Evolutionary conservation across 2,329 filamentous ascomycete species (phyloP).

Genomic region (Coleophoma cylindrospora): DNA sequence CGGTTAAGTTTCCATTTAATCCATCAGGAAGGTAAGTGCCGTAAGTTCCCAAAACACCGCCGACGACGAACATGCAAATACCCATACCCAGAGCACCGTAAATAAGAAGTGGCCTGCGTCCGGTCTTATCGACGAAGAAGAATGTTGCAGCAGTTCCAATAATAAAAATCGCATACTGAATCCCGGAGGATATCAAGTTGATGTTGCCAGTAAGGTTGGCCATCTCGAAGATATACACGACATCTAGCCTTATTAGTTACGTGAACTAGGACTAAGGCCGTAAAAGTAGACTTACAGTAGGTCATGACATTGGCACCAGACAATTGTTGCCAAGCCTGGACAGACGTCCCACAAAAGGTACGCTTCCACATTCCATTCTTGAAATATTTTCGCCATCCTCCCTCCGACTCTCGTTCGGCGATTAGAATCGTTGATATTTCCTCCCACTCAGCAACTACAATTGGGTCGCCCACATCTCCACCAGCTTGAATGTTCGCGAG

Average conservation of each 20-base stretch:
- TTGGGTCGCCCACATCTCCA: conserved; percentile 46
- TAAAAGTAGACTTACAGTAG: conserved; percentile 13
- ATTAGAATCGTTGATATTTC: conserved; percentile 39
- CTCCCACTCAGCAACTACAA: conserved; percentile 52
- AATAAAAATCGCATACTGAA: conserved; percentile 21
- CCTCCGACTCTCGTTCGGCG: conserved; percentile 18
- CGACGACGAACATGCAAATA: conserved; percentile 40
- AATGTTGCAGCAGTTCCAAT: conserved; percentile 13
- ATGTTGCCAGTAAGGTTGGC: conserved; percentile 29
- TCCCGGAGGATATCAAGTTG: conserved; percentile 22
- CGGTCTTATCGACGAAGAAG: conserved; percentile 21
- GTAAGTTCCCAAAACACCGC: conserved; percentile 34
- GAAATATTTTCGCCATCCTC: conserved; percentile 32
- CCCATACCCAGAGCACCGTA: conserved; percentile 36
- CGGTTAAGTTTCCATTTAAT: conserved; percentile 42
- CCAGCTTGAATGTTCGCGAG: conserved; percentile 52
- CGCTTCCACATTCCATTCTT: conserved; percentile 54
- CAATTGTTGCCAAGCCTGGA: conserved; percentile 25
- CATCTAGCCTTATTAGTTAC: conserved; percentile 8
- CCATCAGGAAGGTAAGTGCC: conserved; percentile 36
- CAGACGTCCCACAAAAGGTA: conserved; percentile 48
- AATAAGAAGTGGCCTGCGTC: conserved; percentile 29
- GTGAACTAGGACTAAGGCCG: no score
- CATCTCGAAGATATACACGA: conserved; percentile 34
- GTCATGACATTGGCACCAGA: conserved; percentile 23